Evolutionary conservation across 1,139 yeast species (phyloP).

Genomic region (Lodderomyces elongisporus): DNA sequence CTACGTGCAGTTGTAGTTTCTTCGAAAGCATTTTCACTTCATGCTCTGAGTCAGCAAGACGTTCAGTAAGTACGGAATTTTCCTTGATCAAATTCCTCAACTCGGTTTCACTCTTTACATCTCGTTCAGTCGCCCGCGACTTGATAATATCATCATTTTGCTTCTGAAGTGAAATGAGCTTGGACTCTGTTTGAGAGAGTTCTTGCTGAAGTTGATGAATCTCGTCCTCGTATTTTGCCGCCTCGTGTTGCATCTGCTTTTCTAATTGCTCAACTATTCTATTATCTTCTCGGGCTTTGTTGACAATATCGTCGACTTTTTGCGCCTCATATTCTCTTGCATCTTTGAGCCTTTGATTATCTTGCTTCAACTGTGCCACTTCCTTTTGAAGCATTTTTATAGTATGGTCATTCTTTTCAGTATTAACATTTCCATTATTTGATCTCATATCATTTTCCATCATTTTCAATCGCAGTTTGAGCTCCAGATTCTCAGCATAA

Average conservation of each 20-base stretch:
- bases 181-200: not conserved
- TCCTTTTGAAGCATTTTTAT: too few relatives aligned
- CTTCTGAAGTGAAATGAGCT: not conserved
- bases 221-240: not conserved
- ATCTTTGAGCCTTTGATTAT: not conserved
- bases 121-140: too few relatives aligned
- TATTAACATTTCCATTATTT: not conserved
- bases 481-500: constrained; percentile 3
- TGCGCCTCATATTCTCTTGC: constrained; percentile 1
- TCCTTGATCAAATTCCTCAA: too few relatives aligned
- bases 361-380: not conserved
- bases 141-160: too few relatives aligned
- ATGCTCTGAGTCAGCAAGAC: too few relatives aligned
- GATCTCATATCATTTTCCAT: constrained; percentile 2
- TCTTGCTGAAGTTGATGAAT: not conserved
- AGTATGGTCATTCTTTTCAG: too few relatives aligned
- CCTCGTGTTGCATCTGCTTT: not conserved
- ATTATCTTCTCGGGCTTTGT: not conserved
- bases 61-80: too few relatives aligned
- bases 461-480: constrained; percentile 2
- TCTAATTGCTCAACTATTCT: not conserved
- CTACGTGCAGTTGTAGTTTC: too few relatives aligned
- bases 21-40: too few relatives aligned
- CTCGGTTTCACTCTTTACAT: too few relatives aligned
- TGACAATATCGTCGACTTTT: too few relatives aligned